Base-by-base conservation (phyloP, 1,284 basidiomycete genomes). In the Ustilago nuda region DNA sequence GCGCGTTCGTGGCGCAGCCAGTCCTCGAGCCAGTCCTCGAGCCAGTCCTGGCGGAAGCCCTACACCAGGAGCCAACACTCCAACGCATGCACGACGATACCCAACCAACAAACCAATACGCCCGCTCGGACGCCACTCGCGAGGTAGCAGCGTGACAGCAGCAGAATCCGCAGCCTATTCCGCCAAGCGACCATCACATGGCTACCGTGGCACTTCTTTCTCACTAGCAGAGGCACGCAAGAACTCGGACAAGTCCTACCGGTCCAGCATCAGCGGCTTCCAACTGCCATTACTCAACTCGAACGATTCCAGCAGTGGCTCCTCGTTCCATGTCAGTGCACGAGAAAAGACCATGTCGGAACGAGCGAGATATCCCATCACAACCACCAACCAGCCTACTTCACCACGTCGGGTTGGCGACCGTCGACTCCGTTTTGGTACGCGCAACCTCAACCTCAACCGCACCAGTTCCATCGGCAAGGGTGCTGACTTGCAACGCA, bases 131-230 rank as follows among this genome's bases (percentile, higher is more conserved):
- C 63, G 55, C 61, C 70, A 75, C 63, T 67, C 64, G 23, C 57
- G 62, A 46, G 69, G 62, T n/a, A 63, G 61, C 55, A 63, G 61
- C 55, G 45, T 51, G 3, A 66, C 69, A 2, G 52, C 68, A 3
- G 41, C 33, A 52, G 66, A 72, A 33, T 59, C 62, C 3, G 53
- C 64, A 11, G 51, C 61, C 19, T 66, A 48, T 8, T 50, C 48
- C 3, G 53, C 50, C 36, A 72, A 76, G 52, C 61, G 69, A 11
- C 39, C 57, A 5, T 52, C 54, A 17, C 73, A 71, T 33, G 73
- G 74, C 39, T 77, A 77, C 43, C 66, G 75, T 3, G 75, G 75
- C 50, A 77, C 75, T 8, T 66, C 66, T 0, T 67, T 73, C 52
- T 73, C 71, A 33, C 35, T 73, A 4, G 32, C 67, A 3, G 70